Evolutionary conservation across 768 basidiomycete species (phyloP), one percentile per base, ranked within the genome.

Genomic region (Tylopilus vinaceipallidus): DNA sequence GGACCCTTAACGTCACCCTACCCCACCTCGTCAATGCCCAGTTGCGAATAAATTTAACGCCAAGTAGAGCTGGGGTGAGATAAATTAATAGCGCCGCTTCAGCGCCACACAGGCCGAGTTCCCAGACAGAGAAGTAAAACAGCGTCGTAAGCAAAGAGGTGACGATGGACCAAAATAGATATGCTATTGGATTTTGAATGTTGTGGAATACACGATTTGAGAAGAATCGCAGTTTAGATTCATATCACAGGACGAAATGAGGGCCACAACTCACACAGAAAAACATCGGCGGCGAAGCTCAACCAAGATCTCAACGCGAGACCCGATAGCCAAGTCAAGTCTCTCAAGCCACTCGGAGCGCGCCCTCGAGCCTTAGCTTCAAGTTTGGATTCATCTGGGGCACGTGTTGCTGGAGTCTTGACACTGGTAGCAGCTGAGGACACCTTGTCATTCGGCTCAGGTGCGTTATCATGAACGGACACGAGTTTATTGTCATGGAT

Each of bases 71-170:
- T 0, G 91, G 89, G 0, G 91, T 82, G 23, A 95, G 76, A 8
- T 82, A 81, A 8, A 80, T 77, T 9, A 94, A 71, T 3, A 91
- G 69, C 0, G 91, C 79, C 14, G 90, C 73, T 62, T 95, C 93
- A 30, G 85, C 80, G 5, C 93, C 93, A 11, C 88, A 82, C 26
- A 95, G 76, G 23, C 87, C 90, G 16, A 94, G 82, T 62, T 91
- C 79, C 92, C 92, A 94, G 17, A 95, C 82, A 22, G 89, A 92
- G 71, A 91, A 95, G 69, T 94, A 95, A 72, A 95, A 95, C 4
- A 95, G 73, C 4, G 88, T 83, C 1, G 86, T 84, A 6, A 85
- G 79, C 17, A 93, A 80, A 3, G 82, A 77, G 2, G 92, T 94
- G 64, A 88, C 82, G 41, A 89, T 76, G 1, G 91, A 88, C 88